These are phyloP conservation scores for Yarrowia sp. DNA, from an alignment of 805 yeast genomes.

Conservation along the genomic window DNA sequence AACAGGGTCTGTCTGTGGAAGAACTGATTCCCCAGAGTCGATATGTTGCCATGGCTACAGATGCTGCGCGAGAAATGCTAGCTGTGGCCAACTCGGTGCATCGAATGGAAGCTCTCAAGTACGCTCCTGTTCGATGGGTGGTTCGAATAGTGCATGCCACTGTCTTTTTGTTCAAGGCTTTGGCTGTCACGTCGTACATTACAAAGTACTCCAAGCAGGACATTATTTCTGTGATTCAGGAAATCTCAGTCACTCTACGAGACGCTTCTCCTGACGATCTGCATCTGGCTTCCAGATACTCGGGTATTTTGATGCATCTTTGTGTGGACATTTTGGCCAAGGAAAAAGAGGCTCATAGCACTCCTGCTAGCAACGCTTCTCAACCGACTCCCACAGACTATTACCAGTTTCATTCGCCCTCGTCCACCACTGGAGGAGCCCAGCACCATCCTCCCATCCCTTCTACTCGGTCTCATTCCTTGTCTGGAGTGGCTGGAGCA, in stretches of 20 bases:
- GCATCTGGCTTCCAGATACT: constrained; percentile 73
- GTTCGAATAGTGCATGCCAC: constrained; percentile 82
- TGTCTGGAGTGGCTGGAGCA: constrained; percentile 7
- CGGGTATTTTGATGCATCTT: constrained; percentile 54
- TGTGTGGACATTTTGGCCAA: constrained; percentile 50
- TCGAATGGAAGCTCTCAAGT: constrained; percentile 54
- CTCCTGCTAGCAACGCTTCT: constrained; percentile 22
- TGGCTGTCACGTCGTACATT: constrained; percentile 38
- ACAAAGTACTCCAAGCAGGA: constrained; percentile 44
- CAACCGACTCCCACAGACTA: constrained; percentile 24
- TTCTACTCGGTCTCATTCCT: constrained; percentile 11
- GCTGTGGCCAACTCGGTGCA: constrained; percentile 69
- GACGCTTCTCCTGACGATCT: constrained; percentile 88
- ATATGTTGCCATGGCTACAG: constrained; percentile 76
- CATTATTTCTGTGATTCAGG: constrained; percentile 61
- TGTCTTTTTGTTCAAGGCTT: constrained; percentile 85
- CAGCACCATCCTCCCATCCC: background rate
- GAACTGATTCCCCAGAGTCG: constrained; percentile 65
- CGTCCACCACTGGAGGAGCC: background rate
- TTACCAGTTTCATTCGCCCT: constrained; percentile 8
- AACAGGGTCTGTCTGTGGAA: constrained; percentile 49
- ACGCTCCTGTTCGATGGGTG: constrained; percentile 92
- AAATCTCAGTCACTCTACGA: constrained; percentile 66
- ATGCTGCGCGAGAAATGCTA: constrained; percentile 77
- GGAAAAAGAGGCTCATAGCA: constrained; percentile 9